Base-by-base conservation (phyloP, 1,284 basidiomycete species). In the Ustilago esculenta region DNA sequence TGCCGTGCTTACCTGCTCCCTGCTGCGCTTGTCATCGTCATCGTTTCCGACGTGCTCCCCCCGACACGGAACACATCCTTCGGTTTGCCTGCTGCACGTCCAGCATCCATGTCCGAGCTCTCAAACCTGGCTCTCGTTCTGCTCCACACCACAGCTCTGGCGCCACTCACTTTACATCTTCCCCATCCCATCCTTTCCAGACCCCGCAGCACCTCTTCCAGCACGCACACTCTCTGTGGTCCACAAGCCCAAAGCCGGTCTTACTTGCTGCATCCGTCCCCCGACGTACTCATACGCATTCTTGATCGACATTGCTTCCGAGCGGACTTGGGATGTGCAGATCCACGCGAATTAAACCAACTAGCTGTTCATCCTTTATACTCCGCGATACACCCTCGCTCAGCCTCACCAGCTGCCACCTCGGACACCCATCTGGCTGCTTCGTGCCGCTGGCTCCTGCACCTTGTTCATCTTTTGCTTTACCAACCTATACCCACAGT, bases 291-390 rank as follows among this genome's bases (percentile, higher is more conserved):
- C 34, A 23, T 29, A 49, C 46, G 45, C 50, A 48, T 32, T 17
- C 24, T 21, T 45, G 60, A 64, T 64, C 60, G 60, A 64, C 60
- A 64, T 64, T 64, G 60, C 60, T 64, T 64, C 60, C 60, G 60
- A 64, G 60, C 60, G 60, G 60, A 64, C 53, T 27, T 64, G 21
- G 18, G 34, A 25, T 30, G 44, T 57, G 54, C 49, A 53, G 45
- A 47, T 39, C 41, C 52, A 46, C 36, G 46, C 46, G 30, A 25
- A 23, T 25, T 32, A 21, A 27, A 41, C 23, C 11, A 14, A 6
- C 33, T 10, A 20, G 25, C 17, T 20, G 33, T 44, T 35, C 18
- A 43, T 39, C 44, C 24, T 27, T 46, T 29, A 23, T 20, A 21
- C 5, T 27, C 37, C n/a, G 15, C 20, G 23, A 32, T 7, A 12